Evolutionary conservation across 2,329 filamentous ascomycete genomes (phyloP).

Genomic region (Calonectria leucothoes): DNA sequence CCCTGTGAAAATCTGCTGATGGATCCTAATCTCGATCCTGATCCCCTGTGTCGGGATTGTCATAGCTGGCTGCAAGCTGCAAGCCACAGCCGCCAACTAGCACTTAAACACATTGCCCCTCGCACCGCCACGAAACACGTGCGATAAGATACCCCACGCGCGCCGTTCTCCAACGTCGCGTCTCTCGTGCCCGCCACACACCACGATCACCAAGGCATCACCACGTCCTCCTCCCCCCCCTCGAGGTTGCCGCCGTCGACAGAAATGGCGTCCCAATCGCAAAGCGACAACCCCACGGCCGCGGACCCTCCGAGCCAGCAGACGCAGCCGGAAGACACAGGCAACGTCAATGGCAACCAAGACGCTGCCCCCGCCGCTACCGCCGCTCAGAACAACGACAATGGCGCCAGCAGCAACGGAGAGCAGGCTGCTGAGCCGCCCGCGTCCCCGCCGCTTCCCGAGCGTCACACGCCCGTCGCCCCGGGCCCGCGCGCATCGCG

Average conservation of each 20-base stretch:
- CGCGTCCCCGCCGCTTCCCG: constrained; percentile 53
- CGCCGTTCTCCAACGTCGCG: constrained; percentile 34
- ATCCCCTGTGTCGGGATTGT: neutral
- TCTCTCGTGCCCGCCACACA: constrained; percentile 24
- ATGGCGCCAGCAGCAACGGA: neutral
- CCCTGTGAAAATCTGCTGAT: neutral
- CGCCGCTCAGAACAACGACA: neutral
- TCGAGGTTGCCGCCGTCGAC: neutral
- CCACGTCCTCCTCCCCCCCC: neutral
- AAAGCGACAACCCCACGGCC: constrained; percentile 20
- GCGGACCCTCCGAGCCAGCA: constrained; percentile 8
- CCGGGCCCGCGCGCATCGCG: constrained; percentile 69
- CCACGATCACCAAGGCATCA: constrained; percentile 18
- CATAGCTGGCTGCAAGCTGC: constrained; percentile 16
- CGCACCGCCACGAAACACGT: constrained; percentile 29
- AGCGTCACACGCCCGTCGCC: constrained; percentile 54
- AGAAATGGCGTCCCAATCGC: constrained; percentile 37
- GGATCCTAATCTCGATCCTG: neutral
- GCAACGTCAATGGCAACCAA: neutral
- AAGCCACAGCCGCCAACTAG: constrained; percentile 26
- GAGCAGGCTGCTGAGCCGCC: constrained; percentile 24
- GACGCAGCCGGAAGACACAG: constrained; percentile 3
- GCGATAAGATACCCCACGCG: constrained; percentile 37
- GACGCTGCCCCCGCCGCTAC: neutral
- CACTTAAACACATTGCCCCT: constrained; percentile 3